Evolutionary conservation across 108 stramenopile species (phyloP).

Genomic region (Skeletonema menzelii): DNA sequence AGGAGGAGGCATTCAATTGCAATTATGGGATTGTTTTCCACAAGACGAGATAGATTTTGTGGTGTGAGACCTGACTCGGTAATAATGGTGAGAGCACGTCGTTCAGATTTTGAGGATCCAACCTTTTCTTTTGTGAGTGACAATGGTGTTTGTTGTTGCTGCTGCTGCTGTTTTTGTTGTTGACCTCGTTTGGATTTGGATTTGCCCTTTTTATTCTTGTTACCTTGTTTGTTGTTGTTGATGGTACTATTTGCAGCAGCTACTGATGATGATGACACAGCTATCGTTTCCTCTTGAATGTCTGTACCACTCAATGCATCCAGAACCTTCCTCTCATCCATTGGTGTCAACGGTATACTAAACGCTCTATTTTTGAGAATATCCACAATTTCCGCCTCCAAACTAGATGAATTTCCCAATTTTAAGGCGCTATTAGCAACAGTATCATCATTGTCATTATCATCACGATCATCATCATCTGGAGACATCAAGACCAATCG

Average conservation of each 20-base stretch:
- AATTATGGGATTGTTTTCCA: constrained; percentile 93
- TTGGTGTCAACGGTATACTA: constrained; percentile 55
- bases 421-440: no score
- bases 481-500: constrained; percentile 52
- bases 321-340: constrained; percentile 64
- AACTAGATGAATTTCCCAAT: constrained; percentile 20
- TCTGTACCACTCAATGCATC: constrained; percentile 49
- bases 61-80: constrained; percentile 85
- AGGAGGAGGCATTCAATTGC: constrained; percentile 91
- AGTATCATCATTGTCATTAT: not conserved
- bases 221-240: not conserved
- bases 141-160: not conserved
- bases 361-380: constrained; percentile 69
- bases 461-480: not conserved
- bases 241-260: not conserved
- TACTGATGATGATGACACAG: constrained; percentile 15
- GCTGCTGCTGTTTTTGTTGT: not conserved
- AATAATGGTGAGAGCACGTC: constrained; percentile 49
- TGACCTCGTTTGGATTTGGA: constrained; percentile 1
- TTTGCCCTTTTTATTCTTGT: constrained; percentile 15
- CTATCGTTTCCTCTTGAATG: constrained; percentile 1
- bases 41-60: constrained; percentile 88
- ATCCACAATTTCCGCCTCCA: constrained; percentile 54
- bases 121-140: not conserved
- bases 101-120: not conserved